A percentile compares a stretch with the other conserved stretches of the same genome.
phyloP scores from a whole-genome alignment of 345 rosid genomes.

The thale cress (Arabidopsis thaliana) region DNA sequence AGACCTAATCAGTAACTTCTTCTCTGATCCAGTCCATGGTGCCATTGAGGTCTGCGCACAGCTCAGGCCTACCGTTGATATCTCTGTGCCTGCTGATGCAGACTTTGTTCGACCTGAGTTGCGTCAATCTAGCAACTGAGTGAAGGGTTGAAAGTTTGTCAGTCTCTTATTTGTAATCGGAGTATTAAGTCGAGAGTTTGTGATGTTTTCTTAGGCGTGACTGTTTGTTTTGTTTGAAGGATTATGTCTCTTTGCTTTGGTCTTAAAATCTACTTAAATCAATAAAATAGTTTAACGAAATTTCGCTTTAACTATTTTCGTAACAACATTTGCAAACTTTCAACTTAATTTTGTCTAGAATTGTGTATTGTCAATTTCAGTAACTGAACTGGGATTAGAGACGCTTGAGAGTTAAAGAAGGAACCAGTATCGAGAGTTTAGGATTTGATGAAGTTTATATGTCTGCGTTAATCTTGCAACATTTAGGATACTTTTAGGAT shows the following conservation, averaged over 20 bases:
- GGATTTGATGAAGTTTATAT: not conserved
- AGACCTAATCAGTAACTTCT: constrained; percentile 87
- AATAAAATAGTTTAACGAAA: not conserved
- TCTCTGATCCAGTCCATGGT: constrained; percentile 86
- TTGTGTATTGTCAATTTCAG: not conserved
- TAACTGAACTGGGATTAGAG: not conserved
- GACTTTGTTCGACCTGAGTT: constrained; percentile 95
- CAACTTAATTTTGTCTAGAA: not conserved
- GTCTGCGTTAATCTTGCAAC: not conserved
- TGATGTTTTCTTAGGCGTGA: constrained; percentile 31
- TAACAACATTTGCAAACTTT: not conserved
- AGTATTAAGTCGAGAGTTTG: constrained; percentile 20
- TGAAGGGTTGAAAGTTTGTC: constrained; percentile 1
- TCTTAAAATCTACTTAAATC: not conserved
- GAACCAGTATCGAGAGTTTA: too few relatives aligned
- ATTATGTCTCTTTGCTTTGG: constrained; percentile 27
- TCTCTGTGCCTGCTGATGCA: constrained; percentile 83
- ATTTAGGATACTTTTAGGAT: not conserved
- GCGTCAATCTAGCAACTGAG: constrained; percentile 68
- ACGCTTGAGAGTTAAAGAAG: not conserved
- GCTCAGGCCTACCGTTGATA: constrained; percentile 87
- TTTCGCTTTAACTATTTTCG: not conserved
- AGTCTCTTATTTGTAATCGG: constrained; percentile 22
- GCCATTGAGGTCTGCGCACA: constrained; percentile 83
- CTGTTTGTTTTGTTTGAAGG: constrained; percentile 25